Evolutionary conservation across 805 yeast genomes (phyloP).

Genomic region (Candida schatavii): DNA sequence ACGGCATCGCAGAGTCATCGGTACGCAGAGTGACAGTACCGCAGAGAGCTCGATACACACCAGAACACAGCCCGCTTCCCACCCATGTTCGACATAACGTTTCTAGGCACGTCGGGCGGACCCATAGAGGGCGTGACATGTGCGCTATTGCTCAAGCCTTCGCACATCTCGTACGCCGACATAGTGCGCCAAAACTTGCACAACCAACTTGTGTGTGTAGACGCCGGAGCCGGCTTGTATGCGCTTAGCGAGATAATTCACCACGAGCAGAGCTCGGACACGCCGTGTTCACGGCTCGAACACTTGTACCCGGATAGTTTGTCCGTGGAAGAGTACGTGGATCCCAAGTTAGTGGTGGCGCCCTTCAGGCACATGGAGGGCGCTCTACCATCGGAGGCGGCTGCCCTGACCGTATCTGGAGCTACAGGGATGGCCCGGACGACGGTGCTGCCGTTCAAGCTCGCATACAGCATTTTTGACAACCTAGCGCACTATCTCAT

Average conservation of each 20-base stretch:
- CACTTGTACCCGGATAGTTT: slow-evolving; percentile 30
- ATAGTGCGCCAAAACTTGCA: slow-evolving; percentile 22
- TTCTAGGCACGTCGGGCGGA: slow-evolving; percentile 83
- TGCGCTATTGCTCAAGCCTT: slow-evolving; percentile 62
- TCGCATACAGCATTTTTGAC: slow-evolving; percentile 30
- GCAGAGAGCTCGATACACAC: background rate
- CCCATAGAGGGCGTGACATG: slow-evolving; percentile 74
- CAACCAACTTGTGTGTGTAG: slow-evolving; percentile 55
- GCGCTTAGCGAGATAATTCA: slow-evolving; percentile 45
- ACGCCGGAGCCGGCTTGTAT: slow-evolving; percentile 75
- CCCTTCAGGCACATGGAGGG: background rate
- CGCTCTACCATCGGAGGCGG: background rate
- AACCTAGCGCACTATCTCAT: slow-evolving; percentile 48
- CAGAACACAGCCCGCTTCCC: background rate
- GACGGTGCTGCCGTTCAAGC: slow-evolving; percentile 23
- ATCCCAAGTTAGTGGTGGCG: slow-evolving; percentile 9
- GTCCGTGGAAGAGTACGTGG: slow-evolving; percentile 20
- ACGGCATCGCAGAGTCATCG: no score
- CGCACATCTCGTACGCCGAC: slow-evolving; percentile 37
- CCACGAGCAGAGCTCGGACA: slow-evolving; percentile 14
- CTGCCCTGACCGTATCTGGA: no score
- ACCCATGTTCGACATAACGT: slow-evolving; percentile 55
- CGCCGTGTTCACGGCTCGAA: slow-evolving; percentile 14
- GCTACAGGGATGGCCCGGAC: background rate
- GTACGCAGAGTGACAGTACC: background rate